Evolutionary conservation across 805 yeast species (phyloP).

Genomic region (Kazachstania martiniae): DNA sequence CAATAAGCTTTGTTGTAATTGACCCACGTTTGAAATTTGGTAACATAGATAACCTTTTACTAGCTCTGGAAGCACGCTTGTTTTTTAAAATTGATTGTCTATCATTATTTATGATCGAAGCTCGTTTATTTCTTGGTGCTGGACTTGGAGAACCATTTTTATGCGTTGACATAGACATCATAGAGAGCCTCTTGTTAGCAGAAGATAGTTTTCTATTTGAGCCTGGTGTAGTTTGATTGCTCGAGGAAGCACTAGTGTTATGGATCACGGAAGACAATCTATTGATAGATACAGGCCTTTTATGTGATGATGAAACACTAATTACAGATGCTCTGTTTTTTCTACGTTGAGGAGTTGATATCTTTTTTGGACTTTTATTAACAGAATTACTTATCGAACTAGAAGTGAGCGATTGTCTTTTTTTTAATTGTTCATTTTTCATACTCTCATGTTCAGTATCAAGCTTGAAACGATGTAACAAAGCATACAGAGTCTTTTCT

Average conservation of each 20-base stretch:
- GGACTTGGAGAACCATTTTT: constrained; percentile 18
- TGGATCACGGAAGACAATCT: constrained; percentile 19
- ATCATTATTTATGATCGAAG: constrained; percentile 16
- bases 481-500: constrained; percentile 72
- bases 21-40: constrained; percentile 50
- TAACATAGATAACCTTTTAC: constrained; percentile 30
- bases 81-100: constrained; percentile 3
- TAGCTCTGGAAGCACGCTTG: constrained; percentile 20
- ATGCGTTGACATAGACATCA: constrained; percentile 18
- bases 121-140: constrained; percentile 23
- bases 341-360: constrained; percentile 25
- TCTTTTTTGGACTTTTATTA: constrained; percentile 6
- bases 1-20: constrained; percentile 56
- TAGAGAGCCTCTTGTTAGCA: constrained; percentile 12
- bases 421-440: constrained; percentile 29
- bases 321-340: constrained; percentile 33
- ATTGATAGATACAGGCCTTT: constrained; percentile 38
- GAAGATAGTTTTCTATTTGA: constrained; percentile 10
- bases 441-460: constrained; percentile 32
- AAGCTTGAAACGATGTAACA: constrained; percentile 60
- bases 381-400: constrained; percentile 3
- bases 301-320: constrained; percentile 39
- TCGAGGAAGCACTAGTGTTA: constrained; percentile 14
- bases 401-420: constrained; percentile 28
- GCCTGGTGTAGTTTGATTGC: constrained; percentile 12